A percentile compares a stretch with the other conserved stretches of the same genome.
phyloP scores from a whole-genome alignment of 805 yeast genomes.

The Brettanomyces anomalus region DNA sequence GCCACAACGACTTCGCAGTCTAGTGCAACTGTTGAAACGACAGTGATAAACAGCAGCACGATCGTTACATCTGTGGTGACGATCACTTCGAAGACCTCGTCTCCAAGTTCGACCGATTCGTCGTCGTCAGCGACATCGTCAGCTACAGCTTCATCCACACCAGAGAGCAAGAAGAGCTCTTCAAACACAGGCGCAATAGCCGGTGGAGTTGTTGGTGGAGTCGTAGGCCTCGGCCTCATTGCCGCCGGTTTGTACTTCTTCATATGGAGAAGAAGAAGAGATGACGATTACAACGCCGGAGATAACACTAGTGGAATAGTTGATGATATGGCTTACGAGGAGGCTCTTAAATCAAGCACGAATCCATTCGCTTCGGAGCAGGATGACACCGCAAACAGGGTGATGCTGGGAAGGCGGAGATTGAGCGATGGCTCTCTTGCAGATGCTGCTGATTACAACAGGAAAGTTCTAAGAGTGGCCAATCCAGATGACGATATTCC shows the following conservation, averaged over 20 bases:
- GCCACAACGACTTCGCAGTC: constrained; percentile 7
- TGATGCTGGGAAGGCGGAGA: constrained; percentile 75
- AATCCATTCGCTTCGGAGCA: constrained; percentile 62
- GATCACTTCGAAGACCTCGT: constrained; percentile 19
- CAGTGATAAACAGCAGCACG: constrained; percentile 17
- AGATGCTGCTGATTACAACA: constrained; percentile 73
- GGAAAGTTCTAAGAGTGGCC: constrained; percentile 78
- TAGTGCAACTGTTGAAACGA: constrained; percentile 7
- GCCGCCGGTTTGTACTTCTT: constrained; percentile 22
- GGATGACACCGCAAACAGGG: constrained; percentile 36
- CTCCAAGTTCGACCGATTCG: constrained; percentile 7
- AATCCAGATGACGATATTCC: constrained; percentile 56
- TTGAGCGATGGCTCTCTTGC: constrained; percentile 81
- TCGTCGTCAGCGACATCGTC: constrained; percentile 16
- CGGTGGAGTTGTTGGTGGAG: constrained; percentile 31
- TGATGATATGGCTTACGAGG: constrained; percentile 49
- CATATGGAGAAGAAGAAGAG: constrained; percentile 27
- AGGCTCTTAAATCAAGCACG: constrained; percentile 43
- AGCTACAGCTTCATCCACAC: constrained; percentile 7
- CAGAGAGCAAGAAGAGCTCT: constrained; percentile 5
- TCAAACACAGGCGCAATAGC: constrained; percentile 26
- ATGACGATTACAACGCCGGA: constrained; percentile 20
- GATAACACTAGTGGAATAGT: constrained; percentile 30
- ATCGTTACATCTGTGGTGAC: constrained; percentile 18
- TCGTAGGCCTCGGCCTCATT: constrained; percentile 19